Percentiles rank a stretch among this genome's conserved stretches.
phyloP scores from a whole-genome alignment of 2,329 filamentous ascomycete species.

The Venturia asperata region DNA sequence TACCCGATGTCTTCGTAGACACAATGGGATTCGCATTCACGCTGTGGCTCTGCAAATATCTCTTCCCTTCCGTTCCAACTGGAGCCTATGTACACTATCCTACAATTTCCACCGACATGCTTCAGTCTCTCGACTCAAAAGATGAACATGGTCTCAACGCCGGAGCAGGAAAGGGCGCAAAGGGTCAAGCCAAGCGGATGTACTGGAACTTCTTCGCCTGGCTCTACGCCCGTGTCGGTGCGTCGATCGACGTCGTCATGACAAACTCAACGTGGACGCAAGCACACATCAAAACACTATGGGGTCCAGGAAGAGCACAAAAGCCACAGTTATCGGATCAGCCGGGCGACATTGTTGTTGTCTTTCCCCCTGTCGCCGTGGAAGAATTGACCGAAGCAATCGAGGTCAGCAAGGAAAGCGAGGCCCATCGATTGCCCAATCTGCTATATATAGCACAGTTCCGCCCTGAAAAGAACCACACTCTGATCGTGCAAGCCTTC shows the following conservation, averaged over 20 bases:
- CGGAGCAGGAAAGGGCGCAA: conserved; percentile 65
- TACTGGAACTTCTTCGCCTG: conserved; percentile 86
- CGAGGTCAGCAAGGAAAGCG: conserved; percentile 61
- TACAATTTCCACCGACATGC: conserved; percentile 97
- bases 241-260: conserved; percentile 87
- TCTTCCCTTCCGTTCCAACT: conserved; percentile 76
- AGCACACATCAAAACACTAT: conserved; percentile 51
- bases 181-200: conserved; percentile 62
- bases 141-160: conserved; percentile 63
- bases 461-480: conserved; percentile 93
- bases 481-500: conserved; percentile 78
- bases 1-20: conserved; percentile 90
- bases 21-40: conserved; percentile 98
- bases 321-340: background rate
- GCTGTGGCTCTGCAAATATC: conserved; percentile 69
- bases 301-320: conserved; percentile 21
- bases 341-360: conserved; percentile 40
- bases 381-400: conserved; percentile 71
- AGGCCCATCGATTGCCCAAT: conserved; percentile 60
- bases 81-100: conserved; percentile 96
- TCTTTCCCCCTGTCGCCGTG: conserved; percentile 91
- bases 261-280: conserved; percentile 97
- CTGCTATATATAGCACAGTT: conserved; percentile 96
- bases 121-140: conserved; percentile 48
- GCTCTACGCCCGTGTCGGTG: conserved; percentile 75